A percentile compares a stretch with the other conserved stretches of the same genome.
Evolutionary conservation across 305 asterid genomes (phyloP).

Genomic region (Fraxinus paxiana): DNA sequence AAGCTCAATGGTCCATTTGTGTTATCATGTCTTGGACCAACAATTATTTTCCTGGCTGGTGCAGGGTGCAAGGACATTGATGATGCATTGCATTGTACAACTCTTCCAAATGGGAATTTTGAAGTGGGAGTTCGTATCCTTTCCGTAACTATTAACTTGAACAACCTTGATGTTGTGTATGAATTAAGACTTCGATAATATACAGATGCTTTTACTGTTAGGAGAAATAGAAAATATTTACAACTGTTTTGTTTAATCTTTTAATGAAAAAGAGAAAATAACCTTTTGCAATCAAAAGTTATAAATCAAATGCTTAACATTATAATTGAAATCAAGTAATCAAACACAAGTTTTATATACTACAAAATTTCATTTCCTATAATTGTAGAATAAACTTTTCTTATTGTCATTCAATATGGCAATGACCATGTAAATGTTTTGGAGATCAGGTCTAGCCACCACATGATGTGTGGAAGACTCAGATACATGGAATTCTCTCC

Average conservation of each 20-base stretch:
- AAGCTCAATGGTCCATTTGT: slow-evolving; percentile 15
- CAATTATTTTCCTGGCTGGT: slow-evolving; percentile 29
- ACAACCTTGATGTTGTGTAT: background rate
- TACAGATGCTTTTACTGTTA: background rate
- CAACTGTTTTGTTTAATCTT: background rate
- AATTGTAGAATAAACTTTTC: background rate
- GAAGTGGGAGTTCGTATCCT: slow-evolving; percentile 99
- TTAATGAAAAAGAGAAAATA: background rate
- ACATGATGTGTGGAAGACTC: slow-evolving; percentile 11
- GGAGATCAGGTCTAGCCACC: slow-evolving; percentile 15
- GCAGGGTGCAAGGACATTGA: slow-evolving; percentile 98
- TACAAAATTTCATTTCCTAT: background rate
- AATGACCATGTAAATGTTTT: slow-evolving; percentile 2
- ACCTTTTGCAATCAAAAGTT: background rate
- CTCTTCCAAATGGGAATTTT: slow-evolving; percentile 85
- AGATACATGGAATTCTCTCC: background rate
- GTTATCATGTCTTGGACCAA: slow-evolving; percentile 20
- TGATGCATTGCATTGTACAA: slow-evolving; percentile 90
- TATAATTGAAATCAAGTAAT: background rate
- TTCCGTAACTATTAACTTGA: slow-evolving; percentile 2
- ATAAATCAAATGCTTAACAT: background rate
- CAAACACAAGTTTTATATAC: background rate
- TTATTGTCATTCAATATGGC: slow-evolving; percentile 6
- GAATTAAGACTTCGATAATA: background rate
- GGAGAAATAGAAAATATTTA: background rate